Evolutionary conservation across 169 alveolate species (phyloP), one percentile per base, ranked within the genome.

Genomic region (Blepharisma undulans): DNA sequence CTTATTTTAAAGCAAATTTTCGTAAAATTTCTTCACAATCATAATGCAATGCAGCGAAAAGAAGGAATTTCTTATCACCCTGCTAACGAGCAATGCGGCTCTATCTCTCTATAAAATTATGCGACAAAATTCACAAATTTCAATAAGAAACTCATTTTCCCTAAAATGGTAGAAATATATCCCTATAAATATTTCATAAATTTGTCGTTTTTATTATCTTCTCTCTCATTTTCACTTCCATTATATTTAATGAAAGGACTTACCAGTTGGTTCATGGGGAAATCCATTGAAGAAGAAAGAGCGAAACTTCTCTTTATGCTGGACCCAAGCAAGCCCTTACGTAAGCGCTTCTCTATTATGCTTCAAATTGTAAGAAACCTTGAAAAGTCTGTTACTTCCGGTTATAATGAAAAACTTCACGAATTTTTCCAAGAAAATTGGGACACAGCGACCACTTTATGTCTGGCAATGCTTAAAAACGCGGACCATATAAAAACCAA

Each of bases 211-310:
- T 48, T 48, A 48, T 48, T 48, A 48, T 48, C 66, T 48, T 48
- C 12, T 48, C 14, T 48, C 7, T 48, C 66, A 48, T n/a, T n/a
- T n/a, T n/a, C n/a, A 48, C 10, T 5, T 48, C 66, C 66, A 48
- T 48, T 48, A 48, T 48, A 48, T 48, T 48, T 48, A 30, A 86
- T 86, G 91, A 86, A 72, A 72, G 72, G 66, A 22, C 36, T 86
- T 36, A 25, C 84, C 1, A 29, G 36, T 32, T 86, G 91, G 91
- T 29, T 86, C 22, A 36, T 61, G 66, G 84, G 84, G 72, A 86
- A 36, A 72, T 66, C 84, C 60, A 72, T 21, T 25, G 91, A 86
- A 72, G 91, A 86, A 60, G 91, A 86, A 71, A 82, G 34, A 21
- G 29, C 29, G 25, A 27, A 21, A 21, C 29, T 60, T 29, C 76